phyloP scores from a whole-genome alignment of 306 rosid species.

The Clitoria ternatea region DNA sequence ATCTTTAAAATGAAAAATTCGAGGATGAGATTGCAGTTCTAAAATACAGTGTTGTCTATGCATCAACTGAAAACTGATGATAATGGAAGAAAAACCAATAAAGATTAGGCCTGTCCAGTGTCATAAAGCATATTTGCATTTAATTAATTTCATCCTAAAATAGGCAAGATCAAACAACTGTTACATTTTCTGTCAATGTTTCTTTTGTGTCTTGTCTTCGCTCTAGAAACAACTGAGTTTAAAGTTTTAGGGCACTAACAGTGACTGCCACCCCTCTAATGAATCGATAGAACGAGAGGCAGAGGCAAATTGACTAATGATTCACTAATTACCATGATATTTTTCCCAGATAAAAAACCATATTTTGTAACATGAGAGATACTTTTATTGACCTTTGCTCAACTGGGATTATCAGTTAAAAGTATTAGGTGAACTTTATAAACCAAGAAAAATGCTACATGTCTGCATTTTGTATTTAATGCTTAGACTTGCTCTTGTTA shows the following conservation, averaged over 20 bases:
- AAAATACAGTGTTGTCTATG: constrained; percentile 7
- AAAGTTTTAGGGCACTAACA: background rate
- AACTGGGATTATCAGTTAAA: background rate
- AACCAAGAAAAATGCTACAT: background rate
- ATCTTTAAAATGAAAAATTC: background rate
- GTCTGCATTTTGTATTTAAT: background rate
- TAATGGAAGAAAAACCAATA: background rate
- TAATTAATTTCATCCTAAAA: background rate
- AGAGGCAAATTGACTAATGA: background rate
- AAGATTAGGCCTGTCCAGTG: background rate
- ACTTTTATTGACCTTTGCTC: background rate
- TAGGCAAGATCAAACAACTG: background rate
- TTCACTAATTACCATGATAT: background rate
- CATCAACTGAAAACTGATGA: background rate
- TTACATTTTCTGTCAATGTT: background rate
- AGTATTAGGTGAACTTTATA: background rate
- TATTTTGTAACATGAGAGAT: background rate
- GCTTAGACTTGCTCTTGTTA: background rate
- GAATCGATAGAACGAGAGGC: background rate
- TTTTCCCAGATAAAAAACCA: background rate
- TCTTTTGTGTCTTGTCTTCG: background rate
- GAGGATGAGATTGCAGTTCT: constrained; percentile 4
- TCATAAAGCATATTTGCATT: background rate
- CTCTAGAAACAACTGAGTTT: background rate
- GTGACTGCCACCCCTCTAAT: constrained; percentile 5